Evolutionary conservation across 768 basidiomycete genomes (phyloP), one percentile per base, ranked within the genome.

Genomic region (Pleurotus tuoliensis): DNA sequence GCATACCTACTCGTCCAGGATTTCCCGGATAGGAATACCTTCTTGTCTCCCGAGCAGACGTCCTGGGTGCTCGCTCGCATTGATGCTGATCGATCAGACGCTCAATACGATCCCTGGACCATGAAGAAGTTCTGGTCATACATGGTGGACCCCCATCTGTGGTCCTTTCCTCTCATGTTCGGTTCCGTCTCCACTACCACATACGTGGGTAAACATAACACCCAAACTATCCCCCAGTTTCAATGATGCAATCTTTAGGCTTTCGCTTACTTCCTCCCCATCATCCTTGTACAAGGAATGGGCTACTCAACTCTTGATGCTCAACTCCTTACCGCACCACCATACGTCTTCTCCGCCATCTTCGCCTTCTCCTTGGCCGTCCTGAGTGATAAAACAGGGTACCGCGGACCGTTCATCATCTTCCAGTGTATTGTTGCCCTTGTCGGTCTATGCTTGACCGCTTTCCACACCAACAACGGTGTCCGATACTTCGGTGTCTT

Each of bases 41-140:
- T 77, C 61, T 61, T 76, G 37, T 71, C 60, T 13, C 47, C 63
- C 46, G 69, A 73, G 49, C 66, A 76, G 54, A 74, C 73, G 20
- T 5, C 51, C 4, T 53, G 51, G 56, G 55, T 73, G 43, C 56
- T 76, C 20, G 64, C 63, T 49, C 71, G 75, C 15, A 66, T 75
- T 22, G 67, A 73, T 58, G 64, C 62, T n/a, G 74, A 75, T 61
- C 65, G 73, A 41, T 70, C 71, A 3, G 74, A 76, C 58, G 66
- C 73, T 50, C 53, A 74, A 24, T 69, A 73, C 0, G 73, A 76
- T 58, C 37, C 67, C 22, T 64, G 74, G 53, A 72, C 67, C 3
- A 30, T 53, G 30, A 24, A 47, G 15, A 74, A 73, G 55, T 56
- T 76, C 22, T n/a, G 69, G 45, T 63, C 65, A 47, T 72, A 75